Evolutionary conservation across 352 stramenopile genomes (phyloP), one percentile per base, ranked within the genome.

Genomic region (Phytophthora lateralis): DNA sequence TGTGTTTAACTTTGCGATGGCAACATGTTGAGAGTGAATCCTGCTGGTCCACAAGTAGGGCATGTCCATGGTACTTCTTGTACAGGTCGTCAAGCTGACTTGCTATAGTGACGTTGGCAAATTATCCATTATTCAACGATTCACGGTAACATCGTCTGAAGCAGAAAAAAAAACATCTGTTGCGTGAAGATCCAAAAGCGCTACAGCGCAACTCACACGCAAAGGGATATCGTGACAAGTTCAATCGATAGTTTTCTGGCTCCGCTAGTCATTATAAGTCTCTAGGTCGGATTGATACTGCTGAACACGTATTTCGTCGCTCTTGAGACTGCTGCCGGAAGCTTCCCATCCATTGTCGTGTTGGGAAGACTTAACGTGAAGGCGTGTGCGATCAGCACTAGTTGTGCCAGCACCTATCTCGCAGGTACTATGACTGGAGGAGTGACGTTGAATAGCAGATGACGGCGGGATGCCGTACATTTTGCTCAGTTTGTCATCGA

Each of bases 381-480:
- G 20, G 21, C 11, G 17, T 24, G 20, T 55, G 18, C 47, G 8
- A 27, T 21, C 47, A 44, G 17, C 47, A 6, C 12, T 17, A 9
- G 6, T 14, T 39, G 15, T 27, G 7, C 38, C 10, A 10, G 38
- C 38, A 24, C n/a, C 38, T 44, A 9, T n/a, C n/a, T 41, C 15
- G 12, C 14, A 7, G 4, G 47, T 30, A 44, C 12, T 39, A 34
- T 10, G 14, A 43, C 32, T 34, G 17, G 11, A 30, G 5, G 21
- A 30, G 34, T 29, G 49, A n/a, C 63, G 57, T 18, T 57, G 63
- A 50, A 63, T 69, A 14, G 52, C 63, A 20, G 69, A 71, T 4
- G 79, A 90, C 14, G 66, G 71, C 4, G 82, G 80, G 34, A 92
- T 90, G 26, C 82, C 82, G 51, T 92, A 92, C 80, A 92, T 88